Evolutionary conservation across 2,329 filamentous ascomycete species (phyloP).

Genomic region (Fonsecaea pedrosoi): DNA sequence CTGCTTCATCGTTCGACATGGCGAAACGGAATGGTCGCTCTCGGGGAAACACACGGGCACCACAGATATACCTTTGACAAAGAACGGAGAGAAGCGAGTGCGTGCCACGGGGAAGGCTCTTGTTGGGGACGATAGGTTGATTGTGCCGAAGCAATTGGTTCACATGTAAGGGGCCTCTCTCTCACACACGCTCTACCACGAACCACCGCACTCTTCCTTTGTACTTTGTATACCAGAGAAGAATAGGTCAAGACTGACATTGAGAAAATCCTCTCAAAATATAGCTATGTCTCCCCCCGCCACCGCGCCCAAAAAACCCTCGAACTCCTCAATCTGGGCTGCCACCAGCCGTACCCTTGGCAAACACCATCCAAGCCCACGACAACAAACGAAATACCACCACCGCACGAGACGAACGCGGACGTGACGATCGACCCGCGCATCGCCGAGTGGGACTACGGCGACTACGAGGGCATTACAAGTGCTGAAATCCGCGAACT

Average conservation of each 20-base stretch:
- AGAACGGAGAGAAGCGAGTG: conserved; percentile 78
- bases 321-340: conserved; percentile 80
- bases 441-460: conserved; percentile 87
- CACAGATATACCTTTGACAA: conserved; percentile 85
- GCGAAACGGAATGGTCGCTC: conserved; percentile 94
- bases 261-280: conserved; percentile 11
- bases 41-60: conserved; percentile 82
- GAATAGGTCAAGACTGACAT: not conserved
- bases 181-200: too few species aligned
- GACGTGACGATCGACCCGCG: conserved; percentile 72
- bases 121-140: conserved; percentile 81
- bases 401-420: conserved; percentile 61
- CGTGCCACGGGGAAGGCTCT: conserved; percentile 80
- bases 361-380: conserved; percentile 48
- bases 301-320: conserved; percentile 86
- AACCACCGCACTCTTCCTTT: too few species aligned
- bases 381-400: conserved; percentile 32
- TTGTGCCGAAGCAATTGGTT: conserved; percentile 79
- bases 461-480: conserved; percentile 82
- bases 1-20: conserved; percentile 84
- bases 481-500: conserved; percentile 69
- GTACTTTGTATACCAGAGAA: too few species aligned
- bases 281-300: conserved; percentile 82
- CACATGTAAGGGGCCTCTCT: conserved; percentile 68
- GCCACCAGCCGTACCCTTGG: conserved; percentile 75